Evolutionary conservation across 2,329 filamentous ascomycete genomes (phyloP), one percentile per base, ranked within the genome.

Genomic region (Hypoxylon rubiginosum): DNA sequence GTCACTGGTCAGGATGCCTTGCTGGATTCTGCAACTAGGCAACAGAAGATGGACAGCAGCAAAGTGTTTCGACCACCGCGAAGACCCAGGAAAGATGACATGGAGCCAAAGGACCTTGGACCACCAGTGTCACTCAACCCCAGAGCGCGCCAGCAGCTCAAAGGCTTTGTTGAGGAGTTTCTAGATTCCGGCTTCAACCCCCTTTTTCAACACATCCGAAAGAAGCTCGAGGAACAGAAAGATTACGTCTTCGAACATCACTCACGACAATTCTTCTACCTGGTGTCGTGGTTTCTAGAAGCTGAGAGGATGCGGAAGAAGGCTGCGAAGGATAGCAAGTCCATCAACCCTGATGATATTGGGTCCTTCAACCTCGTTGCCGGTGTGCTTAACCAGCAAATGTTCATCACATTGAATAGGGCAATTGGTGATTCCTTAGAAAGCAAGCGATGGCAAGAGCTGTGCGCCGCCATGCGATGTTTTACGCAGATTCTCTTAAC

Each of bases 161-260:
- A 91, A 53, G 83, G 83, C 0, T 99, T 99, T 75, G 92, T 97
- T 0, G 91, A 95, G 71, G 94, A 98, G 49, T 97, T 99, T 72
- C 82, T 99, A 3, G 95, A 99, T 77, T 94, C 95, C 0, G 92
- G 93, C 0, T 99, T 99, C 82, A 99, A 98, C 75, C 94, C 94
- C 3, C 82, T 94, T 0, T 97, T 98, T 74, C 86, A 88, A 49
- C 92, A 97, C 74, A 82, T 97, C 11, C 90, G 96, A 56, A 95
- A 93, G 78, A 93, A 94, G 1, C 91, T 99, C 58, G 95, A 97
- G 73, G 89, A 95, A 24, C 94, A 98, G 79, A 92, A 92, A 0
- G 89, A 95, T 26, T 91, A 97, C 68, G 85, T 97, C 0, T 84
- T 93, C 60, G 87, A 89, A 45, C 89, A 91, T 60, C 94, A 97